Conservation (phyloP, 805 yeast species). For the Candida coquimbonensis region DNA sequence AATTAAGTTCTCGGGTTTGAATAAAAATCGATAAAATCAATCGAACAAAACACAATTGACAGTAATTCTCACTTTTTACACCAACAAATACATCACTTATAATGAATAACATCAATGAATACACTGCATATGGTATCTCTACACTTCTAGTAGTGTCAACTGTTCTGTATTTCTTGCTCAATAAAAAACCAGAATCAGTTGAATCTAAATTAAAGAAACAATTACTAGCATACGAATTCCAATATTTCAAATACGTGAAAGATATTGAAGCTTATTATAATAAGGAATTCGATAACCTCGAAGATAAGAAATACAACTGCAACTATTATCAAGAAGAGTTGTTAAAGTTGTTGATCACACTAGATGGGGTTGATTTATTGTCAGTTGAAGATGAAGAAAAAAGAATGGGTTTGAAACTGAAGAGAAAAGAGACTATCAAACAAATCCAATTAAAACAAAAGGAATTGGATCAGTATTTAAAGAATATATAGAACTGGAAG, state of each 20-base stretch:
- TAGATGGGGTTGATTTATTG: neutral
- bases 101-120: neutral
- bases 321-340: conserved; percentile 27
- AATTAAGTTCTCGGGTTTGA: neutral
- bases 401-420: conserved; percentile 42
- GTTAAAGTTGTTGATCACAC: neutral
- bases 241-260: neutral
- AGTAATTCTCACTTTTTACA: no score
- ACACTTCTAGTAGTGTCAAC: conserved; percentile 12
- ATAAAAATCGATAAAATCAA: neutral
- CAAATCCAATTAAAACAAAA: conserved; percentile 38
- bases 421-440: conserved; percentile 54
- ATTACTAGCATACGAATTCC: neutral
- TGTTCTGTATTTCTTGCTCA: neutral
- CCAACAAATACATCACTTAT: neutral
- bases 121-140: conserved; percentile 8
- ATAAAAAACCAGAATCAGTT: neutral
- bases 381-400: conserved; percentile 27
- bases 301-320: conserved; percentile 36
- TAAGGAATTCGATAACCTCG: conserved; percentile 3
- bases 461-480: conserved; percentile 10
- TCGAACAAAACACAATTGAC: neutral
- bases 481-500: neutral
- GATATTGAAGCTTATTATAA: conserved; percentile 3
- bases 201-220: conserved; percentile 1